A percentile compares a stretch with the other conserved stretches of the same genome.
Evolutionary conservation across 805 yeast species (phyloP).

Genomic region (Yarrowia alimentaria): DNA sequence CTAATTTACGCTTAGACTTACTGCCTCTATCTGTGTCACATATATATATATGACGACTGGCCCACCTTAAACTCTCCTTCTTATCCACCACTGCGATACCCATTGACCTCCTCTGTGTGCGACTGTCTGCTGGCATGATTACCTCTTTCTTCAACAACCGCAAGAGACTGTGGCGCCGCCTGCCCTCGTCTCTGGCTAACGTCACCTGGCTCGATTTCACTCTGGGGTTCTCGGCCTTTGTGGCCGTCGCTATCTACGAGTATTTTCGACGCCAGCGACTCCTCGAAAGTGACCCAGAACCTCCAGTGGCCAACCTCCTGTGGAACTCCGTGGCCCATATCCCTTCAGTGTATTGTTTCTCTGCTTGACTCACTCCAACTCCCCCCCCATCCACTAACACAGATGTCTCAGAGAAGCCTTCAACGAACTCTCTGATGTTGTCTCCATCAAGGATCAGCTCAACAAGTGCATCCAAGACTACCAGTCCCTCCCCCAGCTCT

Average conservation of each 20-base stretch:
- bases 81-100: too few relatives aligned
- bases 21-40: too few relatives aligned
- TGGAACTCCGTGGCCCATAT: slow-evolving; percentile 19
- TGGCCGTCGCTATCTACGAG: slow-evolving; percentile 12
- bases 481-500: not conserved
- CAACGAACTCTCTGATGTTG: slow-evolving; percentile 2
- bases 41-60: too few relatives aligned
- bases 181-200: slow-evolving; percentile 8
- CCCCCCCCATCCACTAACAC: slow-evolving; percentile 11
- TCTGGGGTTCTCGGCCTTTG: slow-evolving; percentile 21
- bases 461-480: slow-evolving; percentile 24
- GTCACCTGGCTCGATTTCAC: slow-evolving; percentile 22
- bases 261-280: slow-evolving; percentile 20
- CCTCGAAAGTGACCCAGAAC: too few relatives aligned
- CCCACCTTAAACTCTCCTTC: too few relatives aligned
- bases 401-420: slow-evolving; percentile 26
- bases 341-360: slow-evolving; percentile 13
- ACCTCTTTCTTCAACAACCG: too few relatives aligned
- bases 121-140: too few relatives aligned
- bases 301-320: not conserved
- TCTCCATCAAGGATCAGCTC: slow-evolving; percentile 5
- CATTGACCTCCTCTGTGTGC: slow-evolving; percentile 6
- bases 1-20: too few relatives aligned
- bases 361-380: not conserved
- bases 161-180: too few relatives aligned